Percentiles rank a stretch among this genome's conserved stretches.
These are phyloP conservation scores for Camelina neglecta DNA, from an alignment of 345 rosid genomes.

Conservation along the genomic window DNA sequence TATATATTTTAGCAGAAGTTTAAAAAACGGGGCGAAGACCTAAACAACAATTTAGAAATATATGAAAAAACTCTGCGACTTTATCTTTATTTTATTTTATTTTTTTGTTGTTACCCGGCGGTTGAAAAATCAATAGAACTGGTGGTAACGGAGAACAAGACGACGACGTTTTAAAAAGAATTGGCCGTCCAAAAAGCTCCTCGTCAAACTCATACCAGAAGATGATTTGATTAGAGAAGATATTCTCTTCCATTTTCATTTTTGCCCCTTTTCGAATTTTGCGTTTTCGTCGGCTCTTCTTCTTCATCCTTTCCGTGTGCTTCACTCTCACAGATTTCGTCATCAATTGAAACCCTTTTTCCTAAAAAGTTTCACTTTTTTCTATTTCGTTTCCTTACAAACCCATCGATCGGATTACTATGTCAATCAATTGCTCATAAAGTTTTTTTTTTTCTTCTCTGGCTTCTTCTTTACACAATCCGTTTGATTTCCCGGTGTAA, in stretches of 20 bases:
- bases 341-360: background rate
- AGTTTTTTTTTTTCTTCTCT: background rate
- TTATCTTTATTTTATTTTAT: too few relatives aligned
- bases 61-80: too few relatives aligned
- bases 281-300: constrained; percentile 23
- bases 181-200: too few relatives aligned
- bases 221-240: background rate
- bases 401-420: constrained; percentile 31
- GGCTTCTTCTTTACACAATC: background rate
- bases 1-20: too few relatives aligned
- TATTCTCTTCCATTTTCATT: constrained; percentile 21
- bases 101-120: too few relatives aligned
- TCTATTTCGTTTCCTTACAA: background rate
- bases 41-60: too few relatives aligned
- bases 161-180: too few relatives aligned
- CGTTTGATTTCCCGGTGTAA: constrained; percentile 16
- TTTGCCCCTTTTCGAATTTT: constrained; percentile 19
- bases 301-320: constrained; percentile 42
- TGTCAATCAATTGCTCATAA: constrained; percentile 30
- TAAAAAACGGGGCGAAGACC: too few relatives aligned
- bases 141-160: too few relatives aligned
- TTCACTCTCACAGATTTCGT: constrained; percentile 17
- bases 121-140: too few relatives aligned
- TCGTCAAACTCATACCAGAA: too few relatives aligned
- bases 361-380: background rate